Percentiles rank a stretch among this genome's conserved stretches.
Conservation (phyloP, 208 protist genomes). For the Trypanosoma platydactyli region DNA sequence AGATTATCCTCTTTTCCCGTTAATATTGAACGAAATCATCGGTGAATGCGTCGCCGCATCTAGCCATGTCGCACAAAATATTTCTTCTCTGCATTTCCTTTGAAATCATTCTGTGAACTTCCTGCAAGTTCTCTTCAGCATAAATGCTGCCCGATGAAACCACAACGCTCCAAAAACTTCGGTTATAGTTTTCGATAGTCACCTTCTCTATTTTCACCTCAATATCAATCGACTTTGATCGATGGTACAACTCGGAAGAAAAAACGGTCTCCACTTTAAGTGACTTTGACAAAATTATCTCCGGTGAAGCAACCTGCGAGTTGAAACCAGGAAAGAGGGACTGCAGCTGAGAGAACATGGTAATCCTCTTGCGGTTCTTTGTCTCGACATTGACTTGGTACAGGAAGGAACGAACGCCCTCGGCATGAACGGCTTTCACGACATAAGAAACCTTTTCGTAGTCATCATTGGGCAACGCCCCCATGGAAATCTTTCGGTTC, state of each 20-base stretch:
- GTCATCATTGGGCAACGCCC: slow-evolving; percentile 81
- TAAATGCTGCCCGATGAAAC: slow-evolving; percentile 49
- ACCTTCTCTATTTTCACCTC: slow-evolving; percentile 50
- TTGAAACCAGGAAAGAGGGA: slow-evolving; percentile 79
- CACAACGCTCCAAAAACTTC: slow-evolving; percentile 53
- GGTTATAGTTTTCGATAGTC: slow-evolving; percentile 25
- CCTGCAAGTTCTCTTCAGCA: slow-evolving; percentile 42
- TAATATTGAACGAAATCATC: slow-evolving; percentile 23
- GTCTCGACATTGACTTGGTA: slow-evolving; percentile 60
- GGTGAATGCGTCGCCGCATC: slow-evolving; percentile 11
- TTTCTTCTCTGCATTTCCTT: neutral
- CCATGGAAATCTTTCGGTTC: slow-evolving; percentile 63
- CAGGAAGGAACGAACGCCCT: slow-evolving; percentile 47
- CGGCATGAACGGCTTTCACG: slow-evolving; percentile 41
- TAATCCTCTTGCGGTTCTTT: slow-evolving; percentile 56
- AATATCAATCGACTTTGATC: slow-evolving; percentile 58
- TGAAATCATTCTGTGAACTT: slow-evolving; percentile 10
- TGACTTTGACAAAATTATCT: slow-evolving; percentile 29
- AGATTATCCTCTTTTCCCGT: slow-evolving; percentile 4
- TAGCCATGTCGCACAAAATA: slow-evolving; percentile 11
- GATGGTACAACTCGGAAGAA: slow-evolving; percentile 55
- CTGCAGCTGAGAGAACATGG: slow-evolving; percentile 67
- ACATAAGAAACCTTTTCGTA: slow-evolving; percentile 65
- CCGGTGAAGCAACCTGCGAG: slow-evolving; percentile 28
- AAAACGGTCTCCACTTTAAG: slow-evolving; percentile 26